Conservation (phyloP, 495 filamentous ascomycete genomes). For the Hypoxylon crocopeplum region DNA sequence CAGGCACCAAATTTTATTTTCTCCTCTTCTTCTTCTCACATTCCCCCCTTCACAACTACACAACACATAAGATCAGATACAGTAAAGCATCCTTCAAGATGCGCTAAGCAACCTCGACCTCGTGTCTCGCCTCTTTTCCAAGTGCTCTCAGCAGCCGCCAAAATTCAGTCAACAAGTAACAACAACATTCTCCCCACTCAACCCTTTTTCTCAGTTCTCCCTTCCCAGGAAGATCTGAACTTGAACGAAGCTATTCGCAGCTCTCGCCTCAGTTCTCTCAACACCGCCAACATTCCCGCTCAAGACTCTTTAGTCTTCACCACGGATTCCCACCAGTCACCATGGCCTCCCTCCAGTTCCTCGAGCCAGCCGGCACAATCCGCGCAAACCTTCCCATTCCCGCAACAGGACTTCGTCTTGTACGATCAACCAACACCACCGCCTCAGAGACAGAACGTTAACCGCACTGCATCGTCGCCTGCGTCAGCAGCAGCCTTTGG, state of each 20-base stretch:
- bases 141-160: constrained; percentile 41
- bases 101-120: constrained; percentile 46
- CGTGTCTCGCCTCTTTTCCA: constrained; percentile 31
- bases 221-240: constrained; percentile 63
- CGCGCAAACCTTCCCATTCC: constrained; percentile 54
- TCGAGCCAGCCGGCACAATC: constrained; percentile 64
- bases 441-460: constrained; percentile 58
- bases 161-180: constrained; percentile 53
- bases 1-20: constrained; percentile 22
- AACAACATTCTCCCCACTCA: constrained; percentile 52
- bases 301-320: constrained; percentile 65
- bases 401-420: constrained; percentile 63
- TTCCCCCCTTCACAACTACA: constrained; percentile 3
- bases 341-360: constrained; percentile 67
- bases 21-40: constrained; percentile 19
- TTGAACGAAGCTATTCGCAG: constrained; percentile 55
- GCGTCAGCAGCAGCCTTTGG: constrained; percentile 50
- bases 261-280: constrained; percentile 55
- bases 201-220: constrained; percentile 54
- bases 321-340: constrained; percentile 63
- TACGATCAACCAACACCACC: constrained; percentile 51
- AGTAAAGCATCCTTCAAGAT: constrained; percentile 39
- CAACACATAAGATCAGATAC: constrained; percentile 20
- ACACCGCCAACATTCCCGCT: constrained; percentile 58
- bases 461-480: constrained; percentile 49